phyloP scores from a whole-genome alignment of 2,329 filamentous ascomycete species.

The Fusarium sp. region DNA sequence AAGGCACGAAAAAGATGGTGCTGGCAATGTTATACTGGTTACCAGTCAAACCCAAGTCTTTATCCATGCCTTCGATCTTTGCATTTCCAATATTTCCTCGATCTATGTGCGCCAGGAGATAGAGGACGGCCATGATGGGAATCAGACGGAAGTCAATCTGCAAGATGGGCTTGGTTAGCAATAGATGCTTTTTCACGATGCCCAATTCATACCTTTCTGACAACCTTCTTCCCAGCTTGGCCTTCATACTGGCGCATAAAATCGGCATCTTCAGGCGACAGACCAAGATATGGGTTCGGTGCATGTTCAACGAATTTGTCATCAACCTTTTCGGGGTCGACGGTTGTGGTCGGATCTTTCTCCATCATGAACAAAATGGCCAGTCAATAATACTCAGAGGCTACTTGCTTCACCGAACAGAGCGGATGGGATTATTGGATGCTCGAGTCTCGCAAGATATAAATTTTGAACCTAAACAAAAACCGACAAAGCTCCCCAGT shows the following conservation, averaged over 20 bases:
- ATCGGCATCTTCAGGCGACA: conserved; percentile 35
- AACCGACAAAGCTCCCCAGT: not conserved
- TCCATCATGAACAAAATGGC: not conserved
- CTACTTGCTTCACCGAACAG: not conserved
- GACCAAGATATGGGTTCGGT: conserved; percentile 42
- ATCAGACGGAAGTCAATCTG: conserved; percentile 41
- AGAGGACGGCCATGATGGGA: conserved; percentile 34
- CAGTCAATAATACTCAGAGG: not conserved
- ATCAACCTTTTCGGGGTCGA: conserved; percentile 3
- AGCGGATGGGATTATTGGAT: not conserved
- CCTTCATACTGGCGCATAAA: conserved; percentile 37
- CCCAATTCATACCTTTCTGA: conserved; percentile 19
- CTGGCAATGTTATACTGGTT: conserved; percentile 68
- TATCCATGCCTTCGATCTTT: conserved; percentile 57
- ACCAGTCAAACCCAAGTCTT: conserved; percentile 64
- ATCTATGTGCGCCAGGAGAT: conserved; percentile 40
- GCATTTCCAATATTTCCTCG: conserved; percentile 46
- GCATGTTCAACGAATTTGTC: conserved; percentile 19
- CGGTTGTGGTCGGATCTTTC: not conserved
- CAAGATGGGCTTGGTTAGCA: not conserved
- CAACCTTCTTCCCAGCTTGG: conserved; percentile 26
- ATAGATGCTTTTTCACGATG: not conserved
- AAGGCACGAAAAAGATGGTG: conserved; percentile 71
- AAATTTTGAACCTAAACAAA: not conserved
- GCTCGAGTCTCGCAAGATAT: not conserved